Evolutionary conservation across 164 flowering plant genomes (phyloP).

Genomic region (Sedum album): DNA sequence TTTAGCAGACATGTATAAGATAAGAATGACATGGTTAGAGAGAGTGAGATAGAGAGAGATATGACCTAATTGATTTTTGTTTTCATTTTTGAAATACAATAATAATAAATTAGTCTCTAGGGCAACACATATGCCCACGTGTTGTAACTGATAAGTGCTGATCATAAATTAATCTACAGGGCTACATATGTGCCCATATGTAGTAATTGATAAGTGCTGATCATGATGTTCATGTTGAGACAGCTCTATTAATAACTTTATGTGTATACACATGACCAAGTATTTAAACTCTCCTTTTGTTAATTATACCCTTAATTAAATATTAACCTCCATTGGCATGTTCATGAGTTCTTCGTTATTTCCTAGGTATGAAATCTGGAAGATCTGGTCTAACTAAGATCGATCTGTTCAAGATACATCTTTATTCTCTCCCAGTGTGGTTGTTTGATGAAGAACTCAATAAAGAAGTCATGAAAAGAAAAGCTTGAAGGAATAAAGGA

Average conservation of each 20-base stretch:
- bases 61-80: too few species aligned
- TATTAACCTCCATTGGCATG: not conserved
- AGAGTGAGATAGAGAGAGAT: not conserved
- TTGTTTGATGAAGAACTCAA: not conserved
- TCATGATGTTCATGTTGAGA: not conserved
- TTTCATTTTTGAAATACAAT: not conserved
- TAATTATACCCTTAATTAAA: not conserved
- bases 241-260: conserved; percentile 1
- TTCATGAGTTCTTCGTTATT: not conserved
- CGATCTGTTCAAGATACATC: not conserved
- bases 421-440: not conserved
- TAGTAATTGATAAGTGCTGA: not conserved
- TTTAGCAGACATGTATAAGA: conserved; percentile 1
- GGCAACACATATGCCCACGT: too few species aligned
- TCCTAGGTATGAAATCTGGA: not conserved
- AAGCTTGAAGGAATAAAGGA: not conserved
- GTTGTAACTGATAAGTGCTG: too few species aligned
- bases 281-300: not conserved
- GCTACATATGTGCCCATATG: conserved; percentile 7
- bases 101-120: not conserved
- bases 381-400: not conserved
- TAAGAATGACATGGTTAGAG: not conserved
- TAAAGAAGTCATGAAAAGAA: not conserved
- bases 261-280: not conserved
- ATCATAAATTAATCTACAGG: not conserved